A percentile compares a stretch with the other conserved stretches of the same genome.
These are phyloP conservation scores for Ophiocordyceps camponoti-saundersi DNA, from an alignment of 2,329 filamentous ascomycete genomes.

Conservation along the genomic window DNA sequence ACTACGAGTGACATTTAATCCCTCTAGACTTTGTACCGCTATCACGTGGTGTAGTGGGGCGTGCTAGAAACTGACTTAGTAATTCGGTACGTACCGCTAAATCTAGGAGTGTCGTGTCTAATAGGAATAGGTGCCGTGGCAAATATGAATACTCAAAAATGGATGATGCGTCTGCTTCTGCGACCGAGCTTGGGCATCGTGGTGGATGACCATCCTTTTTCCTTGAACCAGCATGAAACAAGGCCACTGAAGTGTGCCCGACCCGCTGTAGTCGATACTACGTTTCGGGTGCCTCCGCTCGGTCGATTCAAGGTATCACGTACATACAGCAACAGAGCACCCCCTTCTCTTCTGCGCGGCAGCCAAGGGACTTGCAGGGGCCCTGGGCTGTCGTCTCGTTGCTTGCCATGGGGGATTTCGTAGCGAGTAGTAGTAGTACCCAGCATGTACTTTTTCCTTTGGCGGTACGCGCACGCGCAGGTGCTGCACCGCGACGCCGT, in stretches of 20 bases:
- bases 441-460: not conserved
- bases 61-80: too few species aligned
- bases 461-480: not conserved
- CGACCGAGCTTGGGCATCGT: conserved; percentile 1
- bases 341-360: not conserved
- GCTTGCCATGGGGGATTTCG: not conserved
- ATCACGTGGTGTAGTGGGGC: too few species aligned
- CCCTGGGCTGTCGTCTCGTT: too few species aligned
- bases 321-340: not conserved
- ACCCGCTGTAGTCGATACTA: not conserved
- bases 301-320: not conserved
- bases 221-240: conserved; percentile 3
- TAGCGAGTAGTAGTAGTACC: not conserved
- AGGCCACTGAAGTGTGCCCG: not conserved
- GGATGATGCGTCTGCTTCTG: conserved; percentile 2
- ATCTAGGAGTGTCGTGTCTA: too few species aligned
- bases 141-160: too few species aligned
- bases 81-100: too few species aligned
- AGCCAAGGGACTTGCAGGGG: not conserved
- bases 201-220: not conserved
- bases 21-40: too few species aligned
- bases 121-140: too few species aligned
- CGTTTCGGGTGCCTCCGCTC: not conserved
- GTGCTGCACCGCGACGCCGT: not conserved
- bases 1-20: too few species aligned